Base-by-base conservation (phyloP, 768 basidiomycete genomes). In the Melanogaster broomeanus region DNA sequence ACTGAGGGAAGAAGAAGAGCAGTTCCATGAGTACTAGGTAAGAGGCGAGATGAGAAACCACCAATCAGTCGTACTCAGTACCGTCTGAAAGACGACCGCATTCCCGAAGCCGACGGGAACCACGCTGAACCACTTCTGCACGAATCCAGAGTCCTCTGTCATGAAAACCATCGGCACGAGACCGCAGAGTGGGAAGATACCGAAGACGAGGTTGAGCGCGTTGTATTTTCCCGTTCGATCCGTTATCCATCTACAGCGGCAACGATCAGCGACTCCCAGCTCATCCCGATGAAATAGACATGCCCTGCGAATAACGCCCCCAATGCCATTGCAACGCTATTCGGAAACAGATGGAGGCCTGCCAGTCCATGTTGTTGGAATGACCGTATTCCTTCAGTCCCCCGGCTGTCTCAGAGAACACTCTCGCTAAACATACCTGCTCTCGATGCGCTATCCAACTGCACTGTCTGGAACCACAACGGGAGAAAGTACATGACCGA, bases 101-200 rank as follows among this genome's bases (percentile, higher is more conserved):
- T 50, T 61, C 25, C 60, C 59, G 37, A 53, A 53, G 7, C 53
- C 57, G 7, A 63, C 37, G 6, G 61, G 61, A 22, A 61, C 48
- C 28, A 57, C 31, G n/a, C 52, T 53, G 2, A 59, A 19, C 52
- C 60, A 61, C 25, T 56, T 49, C 11, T 16, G 19, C 4, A 51
- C 19, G 37, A 49, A 40, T 3, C 42, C 37, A 3, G 58, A 59
- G 21, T 53, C 34, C 21, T 51, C 59, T 12, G 19, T 44, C 33
- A 56, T 42, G 18, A 51, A 30, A 28, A 52, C 38, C 47, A 60
- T 48, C 22, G 50, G 44, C 16, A 60, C 19, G n/a, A 51, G 18
- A 9, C 54, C 59, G 40, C 11, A 39, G 15, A 60, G 34, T 13
- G 48, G 58, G 46, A 60, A 16, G 25, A 52, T n/a, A 13, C 59